Conservation (phyloP, 2,329 filamentous ascomycete species). For the Calonectria multiphialidica region DNA sequence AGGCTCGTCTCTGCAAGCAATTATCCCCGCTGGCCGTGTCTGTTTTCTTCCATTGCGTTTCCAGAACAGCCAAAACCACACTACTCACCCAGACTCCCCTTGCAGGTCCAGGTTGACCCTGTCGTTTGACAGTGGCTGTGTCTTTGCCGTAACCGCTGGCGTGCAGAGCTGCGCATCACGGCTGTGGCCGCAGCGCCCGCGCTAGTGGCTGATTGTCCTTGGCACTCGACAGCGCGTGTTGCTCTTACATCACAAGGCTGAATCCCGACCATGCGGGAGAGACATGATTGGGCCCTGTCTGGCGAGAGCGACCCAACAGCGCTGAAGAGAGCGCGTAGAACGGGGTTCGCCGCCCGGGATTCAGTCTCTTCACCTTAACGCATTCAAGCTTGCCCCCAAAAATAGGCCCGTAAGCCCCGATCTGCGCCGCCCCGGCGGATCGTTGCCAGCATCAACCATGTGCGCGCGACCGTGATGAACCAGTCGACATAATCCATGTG, state of each 20-base stretch:
- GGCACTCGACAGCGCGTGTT: background rate
- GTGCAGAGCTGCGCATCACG: background rate
- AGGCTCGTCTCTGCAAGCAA: no score
- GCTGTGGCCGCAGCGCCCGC: background rate
- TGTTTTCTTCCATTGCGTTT: no score
- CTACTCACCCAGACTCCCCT: no score
- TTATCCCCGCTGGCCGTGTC: no score
- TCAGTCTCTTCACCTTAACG: background rate
- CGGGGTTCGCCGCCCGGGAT: background rate
- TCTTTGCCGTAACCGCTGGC: no score
- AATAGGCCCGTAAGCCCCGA: background rate
- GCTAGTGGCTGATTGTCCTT: background rate
- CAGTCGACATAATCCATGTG: background rate
- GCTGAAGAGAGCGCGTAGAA: background rate
- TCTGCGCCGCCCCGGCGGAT: background rate
- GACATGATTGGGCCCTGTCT: background rate
- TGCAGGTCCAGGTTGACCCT: no score
- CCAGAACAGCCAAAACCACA: no score
- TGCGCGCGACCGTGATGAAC: background rate
- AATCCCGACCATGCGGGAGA: background rate
- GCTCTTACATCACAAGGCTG: background rate
- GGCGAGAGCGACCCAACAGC: background rate
- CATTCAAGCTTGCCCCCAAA: background rate
- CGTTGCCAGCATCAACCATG: background rate
- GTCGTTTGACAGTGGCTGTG: no score